Evolutionary conservation across 371 early-diverging fungal species (phyloP), one percentile per base, ranked within the genome.

Genomic region (Circinella umbellata): DNA sequence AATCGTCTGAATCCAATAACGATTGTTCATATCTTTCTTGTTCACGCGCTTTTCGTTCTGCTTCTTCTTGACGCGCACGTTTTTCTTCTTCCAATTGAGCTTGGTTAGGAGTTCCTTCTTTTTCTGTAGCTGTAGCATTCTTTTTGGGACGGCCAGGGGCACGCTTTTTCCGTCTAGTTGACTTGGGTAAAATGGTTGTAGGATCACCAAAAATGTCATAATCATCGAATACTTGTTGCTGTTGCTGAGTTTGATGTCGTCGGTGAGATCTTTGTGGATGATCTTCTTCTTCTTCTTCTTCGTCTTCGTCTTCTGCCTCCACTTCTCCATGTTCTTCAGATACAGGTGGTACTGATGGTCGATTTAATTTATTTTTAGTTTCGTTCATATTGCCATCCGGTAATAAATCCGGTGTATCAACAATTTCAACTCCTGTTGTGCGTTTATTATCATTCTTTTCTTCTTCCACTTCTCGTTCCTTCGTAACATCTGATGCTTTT

Each of bases 41-140:
- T 17, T 51, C 57, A 4, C 27, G 35, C n/a, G 27, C 39, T 11
- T 68, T 69, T 14, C 64, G 66, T 17, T 61, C 61, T 3, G 67
- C 75, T n/a, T 76, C 78, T 11, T 79, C 83, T 5, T 62, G 61
- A n/a, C 77, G 78, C 11, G 70, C 70, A n/a, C 78, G 75, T 7
- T 72, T 72, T 51, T 77, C 80, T 34, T 76, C 78, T 20, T 78
- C 80, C 4, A 77, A 77, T 17, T 53, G 38, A 0, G n/a, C 54
- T 15, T 46, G 34, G 35, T 18, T 42, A 14, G 36, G 46, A 20
- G 60, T 17, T 0, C 54, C 68, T 11, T 61, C 48, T 18, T 67
- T 63, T 36, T 51, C 59, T 13, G 51, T 5, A 42, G 7, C 4
- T 20, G 13, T 57, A 51, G 51, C 51, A 51, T 63, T 35, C 18